Evolutionary conservation across 2,329 filamentous ascomycete genomes (phyloP), one percentile per base, ranked within the genome.

Genomic region (Scedosporium apiospermum): DNA sequence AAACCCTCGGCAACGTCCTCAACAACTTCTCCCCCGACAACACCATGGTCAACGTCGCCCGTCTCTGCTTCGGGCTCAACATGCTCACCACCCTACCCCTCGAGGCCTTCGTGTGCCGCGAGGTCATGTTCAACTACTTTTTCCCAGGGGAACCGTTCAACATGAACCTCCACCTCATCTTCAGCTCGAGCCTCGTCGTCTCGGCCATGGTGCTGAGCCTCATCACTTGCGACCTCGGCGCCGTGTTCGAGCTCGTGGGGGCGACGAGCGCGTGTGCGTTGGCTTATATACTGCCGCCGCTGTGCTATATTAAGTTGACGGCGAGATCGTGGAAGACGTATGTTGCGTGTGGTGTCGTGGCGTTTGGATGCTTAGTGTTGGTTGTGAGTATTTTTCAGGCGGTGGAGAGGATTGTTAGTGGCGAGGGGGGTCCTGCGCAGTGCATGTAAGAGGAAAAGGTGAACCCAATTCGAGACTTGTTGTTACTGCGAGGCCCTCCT

Each of bases 51-150:
- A 98, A 97, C 75, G 82, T 99, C 64, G 95, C 95, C 23, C 88
- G 95, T 61, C 82, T 99, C 60, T 97, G 91, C 76, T 98, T 99
- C 72, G 95, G 95, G 1, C 83, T 99, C 67, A 99, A 99, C 80
- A 99, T 99, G 95, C 86, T 99, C 69, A 97, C 95, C 14, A 98
- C 95, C 1, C 80, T 99, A 42, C 95, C 95, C 0, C 87, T 99
- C 64, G 95, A 99, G 79, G 93, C 92, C 16, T 99, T 99, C 74
- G 95, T 99, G 62, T 99, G 95, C 75, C 86, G 95, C 70, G 95
- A 97, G 75, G 93, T 97, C 66, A 96, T 97, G 90, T 84, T 91
- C 68, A 92, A 91, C 66, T 97, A 96, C 75, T 88, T 81, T 71
- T 87, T 82, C 69, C 84, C 83, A 0, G 80, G 79, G 64, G 91